Evolutionary conservation across 768 basidiomycete genomes (phyloP).

Genomic region (Strobilomyces echinocephalus): DNA sequence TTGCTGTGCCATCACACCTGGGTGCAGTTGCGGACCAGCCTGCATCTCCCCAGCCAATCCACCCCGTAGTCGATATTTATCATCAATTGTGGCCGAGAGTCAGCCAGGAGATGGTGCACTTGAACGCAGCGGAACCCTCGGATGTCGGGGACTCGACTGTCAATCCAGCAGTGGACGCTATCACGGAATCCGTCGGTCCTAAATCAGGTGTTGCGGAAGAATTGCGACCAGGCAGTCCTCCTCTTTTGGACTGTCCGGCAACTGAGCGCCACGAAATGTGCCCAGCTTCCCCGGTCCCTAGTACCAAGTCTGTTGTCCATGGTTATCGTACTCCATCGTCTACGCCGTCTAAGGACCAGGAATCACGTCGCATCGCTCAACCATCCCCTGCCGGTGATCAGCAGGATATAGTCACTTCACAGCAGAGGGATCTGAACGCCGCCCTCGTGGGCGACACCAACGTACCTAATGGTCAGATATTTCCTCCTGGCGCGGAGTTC

Average conservation of each 20-base stretch:
- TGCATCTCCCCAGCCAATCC: constrained; percentile 7
- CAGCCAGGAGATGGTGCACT: constrained; percentile 35
- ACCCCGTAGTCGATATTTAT: constrained; percentile 16
- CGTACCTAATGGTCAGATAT: constrained; percentile 67
- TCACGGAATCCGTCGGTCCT: neutral
- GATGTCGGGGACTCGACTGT: neutral
- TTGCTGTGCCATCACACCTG: constrained; percentile 2
- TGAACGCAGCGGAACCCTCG: constrained; percentile 17
- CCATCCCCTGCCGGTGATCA: constrained; percentile 1
- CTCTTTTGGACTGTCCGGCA: constrained; percentile 6
- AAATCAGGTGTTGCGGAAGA: constrained; percentile 32
- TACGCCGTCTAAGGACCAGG: constrained; percentile 1
- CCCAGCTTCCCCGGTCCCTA: constrained; percentile 3
- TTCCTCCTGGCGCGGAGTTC: constrained; percentile 82
- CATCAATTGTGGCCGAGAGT: constrained; percentile 33
- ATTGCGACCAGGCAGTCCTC: constrained; percentile 23
- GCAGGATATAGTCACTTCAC: neutral
- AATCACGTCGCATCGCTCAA: neutral
- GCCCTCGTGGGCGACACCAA: constrained; percentile 63
- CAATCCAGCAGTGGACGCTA: neutral
- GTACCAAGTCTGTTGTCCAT: constrained; percentile 28
- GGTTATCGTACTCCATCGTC: constrained; percentile 23
- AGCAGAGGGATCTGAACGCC: constrained; percentile 38
- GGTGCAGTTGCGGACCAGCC: constrained; percentile 6
- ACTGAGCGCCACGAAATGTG: neutral